Percentiles rank a stretch among this genome's conserved stretches.
phyloP scores from a whole-genome alignment of 2,329 filamentous ascomycete genomes.

The Colletotrichum tanaceti region DNA sequence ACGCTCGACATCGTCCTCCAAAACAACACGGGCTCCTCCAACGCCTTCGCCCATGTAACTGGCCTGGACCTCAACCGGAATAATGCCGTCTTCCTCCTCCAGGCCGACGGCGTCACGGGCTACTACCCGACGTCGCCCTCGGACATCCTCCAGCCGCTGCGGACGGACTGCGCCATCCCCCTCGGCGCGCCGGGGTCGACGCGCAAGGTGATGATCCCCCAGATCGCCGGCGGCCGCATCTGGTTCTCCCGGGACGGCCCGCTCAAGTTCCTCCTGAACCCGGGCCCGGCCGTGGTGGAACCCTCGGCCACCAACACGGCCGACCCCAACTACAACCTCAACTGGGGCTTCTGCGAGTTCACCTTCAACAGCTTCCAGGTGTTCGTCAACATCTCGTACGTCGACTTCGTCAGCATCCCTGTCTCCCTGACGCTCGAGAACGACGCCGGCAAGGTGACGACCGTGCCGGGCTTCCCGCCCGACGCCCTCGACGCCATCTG shows the following conservation, averaged over 20 bases:
- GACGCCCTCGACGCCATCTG: slow-evolving; percentile 61
- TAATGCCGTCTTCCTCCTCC: slow-evolving; percentile 70
- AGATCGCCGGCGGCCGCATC: slow-evolving; percentile 76
- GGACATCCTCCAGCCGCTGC: slow-evolving; percentile 61
- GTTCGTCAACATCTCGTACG: slow-evolving; percentile 77
- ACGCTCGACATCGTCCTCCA: slow-evolving; percentile 70
- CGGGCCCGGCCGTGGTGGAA: slow-evolving; percentile 78
- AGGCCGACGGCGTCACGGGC: slow-evolving; percentile 72
- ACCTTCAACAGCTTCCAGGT: slow-evolving; percentile 71
- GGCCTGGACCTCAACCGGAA: slow-evolving; percentile 71
- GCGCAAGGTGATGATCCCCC: slow-evolving; percentile 73
- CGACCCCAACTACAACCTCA: slow-evolving; percentile 70
- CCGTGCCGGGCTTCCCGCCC: slow-evolving; percentile 61
- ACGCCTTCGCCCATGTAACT: slow-evolving; percentile 77
- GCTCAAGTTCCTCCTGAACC: slow-evolving; percentile 77
- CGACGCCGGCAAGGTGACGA: slow-evolving; percentile 56
- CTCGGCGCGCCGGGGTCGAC: slow-evolving; percentile 71
- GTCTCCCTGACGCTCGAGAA: slow-evolving; percentile 66
- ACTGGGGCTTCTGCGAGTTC: slow-evolving; percentile 78
- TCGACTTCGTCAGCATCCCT: slow-evolving; percentile 79
- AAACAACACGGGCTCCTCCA: slow-evolving; percentile 72
- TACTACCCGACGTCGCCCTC: slow-evolving; percentile 73
- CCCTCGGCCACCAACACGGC: slow-evolving; percentile 75
- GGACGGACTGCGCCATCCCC: slow-evolving; percentile 70
- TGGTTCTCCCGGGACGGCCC: slow-evolving; percentile 74